phyloP scores from a whole-genome alignment of 2,329 filamentous ascomycete species.

The Stagonosporopsis tanaceti region DNA sequence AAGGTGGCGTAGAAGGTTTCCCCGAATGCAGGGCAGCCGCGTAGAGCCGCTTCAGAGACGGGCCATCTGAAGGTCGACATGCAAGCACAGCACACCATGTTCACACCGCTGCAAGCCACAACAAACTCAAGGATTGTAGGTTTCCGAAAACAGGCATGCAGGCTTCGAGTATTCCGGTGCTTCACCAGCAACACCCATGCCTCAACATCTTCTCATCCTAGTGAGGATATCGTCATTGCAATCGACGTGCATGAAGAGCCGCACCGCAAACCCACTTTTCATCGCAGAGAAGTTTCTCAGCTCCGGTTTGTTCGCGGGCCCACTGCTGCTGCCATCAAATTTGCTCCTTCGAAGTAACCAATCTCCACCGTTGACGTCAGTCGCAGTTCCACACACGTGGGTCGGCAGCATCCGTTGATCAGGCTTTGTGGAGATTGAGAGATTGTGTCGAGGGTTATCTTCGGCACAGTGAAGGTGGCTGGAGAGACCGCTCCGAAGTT shows the following conservation, averaged over 20 bases:
- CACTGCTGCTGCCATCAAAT: slow-evolving; percentile 5
- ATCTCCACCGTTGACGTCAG: slow-evolving; percentile 17
- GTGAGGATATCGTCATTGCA: slow-evolving; percentile 15
- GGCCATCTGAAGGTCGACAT: slow-evolving; percentile 3
- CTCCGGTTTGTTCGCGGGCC: slow-evolving; percentile 23
- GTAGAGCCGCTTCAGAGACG: slow-evolving; percentile 9
- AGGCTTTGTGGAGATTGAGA: slow-evolving; percentile 11
- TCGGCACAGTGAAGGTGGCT: slow-evolving; percentile 9
- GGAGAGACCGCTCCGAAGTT: slow-evolving; percentile 8
- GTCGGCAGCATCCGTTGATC: slow-evolving; percentile 19
- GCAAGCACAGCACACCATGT: slow-evolving; percentile 7
- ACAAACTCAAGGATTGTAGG: neutral
- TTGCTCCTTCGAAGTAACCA: slow-evolving; percentile 11
- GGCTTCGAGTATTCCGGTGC: slow-evolving; percentile 11
- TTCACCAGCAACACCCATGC: slow-evolving; percentile 17
- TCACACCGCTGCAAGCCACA: slow-evolving; percentile 3
- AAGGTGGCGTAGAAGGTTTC: slow-evolving; percentile 22
- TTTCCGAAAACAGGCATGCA: slow-evolving; percentile 11
- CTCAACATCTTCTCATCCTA: slow-evolving; percentile 12
- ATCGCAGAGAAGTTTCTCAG: slow-evolving; percentile 20
- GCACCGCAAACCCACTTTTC: slow-evolving; percentile 15
- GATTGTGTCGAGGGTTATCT: slow-evolving; percentile 17
- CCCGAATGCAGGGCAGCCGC: slow-evolving; percentile 16
- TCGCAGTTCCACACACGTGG: slow-evolving; percentile 16
- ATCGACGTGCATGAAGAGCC: slow-evolving; percentile 16